Base-by-base conservation (phyloP, 768 basidiomycete species). In the Calocybe gangraenosa region DNA sequence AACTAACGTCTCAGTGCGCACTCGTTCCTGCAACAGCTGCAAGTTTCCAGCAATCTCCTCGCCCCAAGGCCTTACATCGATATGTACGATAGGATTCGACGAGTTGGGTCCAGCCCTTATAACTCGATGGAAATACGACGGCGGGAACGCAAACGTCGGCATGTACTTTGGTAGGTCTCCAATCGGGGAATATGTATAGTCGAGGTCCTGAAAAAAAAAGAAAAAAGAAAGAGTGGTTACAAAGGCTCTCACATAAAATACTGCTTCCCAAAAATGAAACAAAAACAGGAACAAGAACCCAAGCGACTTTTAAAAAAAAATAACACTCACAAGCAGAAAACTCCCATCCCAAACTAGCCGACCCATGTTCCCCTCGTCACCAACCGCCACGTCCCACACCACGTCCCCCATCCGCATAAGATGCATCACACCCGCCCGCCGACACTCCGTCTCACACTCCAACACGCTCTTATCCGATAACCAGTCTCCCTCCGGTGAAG, bases 41-140 rank as follows among this genome's bases (percentile, higher is more conserved):
- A 90, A 59, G 50, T 87, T 87, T 35, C 70, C 56, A 19, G 82
- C 81, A 48, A 92, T 79, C 65, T 92, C 84, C 37, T 79, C 79
- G 2, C 80, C 86, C 87, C 89, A 92, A 2, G 86, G 84, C 20
- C 74, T 66, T 22, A 92, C 63, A 63, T 93, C 87, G 48, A 92
- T 63, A 58, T 88, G 82, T 13, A 75, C 74, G 31, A 92, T 72
- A 0, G 78, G 82, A 54, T 84, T 83, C 17, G 70, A 73, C 11
- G 69, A 67, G 13, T 56, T 56, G 13, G 74, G 61, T 13, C 81
- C 77, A 0, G 80, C 82, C 15, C 87, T 78, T 45, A 93, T 80
- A 35, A 91, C 85, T 31, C 85, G 80, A 61, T 92, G 87, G 71
- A 92, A 93, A 65, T 92, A 92, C 17, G 90, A 91, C 1, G 91